Evolutionary conservation across 1,284 basidiomycete genomes (phyloP), one percentile per base, ranked within the genome.

Genomic region (Stereum hirsutum): DNA sequence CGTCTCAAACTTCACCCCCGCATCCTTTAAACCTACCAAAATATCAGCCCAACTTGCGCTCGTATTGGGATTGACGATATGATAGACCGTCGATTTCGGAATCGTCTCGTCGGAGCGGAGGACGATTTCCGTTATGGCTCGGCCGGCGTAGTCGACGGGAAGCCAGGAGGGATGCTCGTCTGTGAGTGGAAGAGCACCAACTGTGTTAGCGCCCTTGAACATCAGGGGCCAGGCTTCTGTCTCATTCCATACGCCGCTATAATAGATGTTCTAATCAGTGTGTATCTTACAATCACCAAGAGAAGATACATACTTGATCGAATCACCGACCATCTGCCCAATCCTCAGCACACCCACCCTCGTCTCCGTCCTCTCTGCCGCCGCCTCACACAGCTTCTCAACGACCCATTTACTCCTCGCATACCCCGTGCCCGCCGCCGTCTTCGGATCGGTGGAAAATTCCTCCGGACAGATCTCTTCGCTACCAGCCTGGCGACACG

Each of bases 341-440:
- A 31, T 31, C 12, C 28, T 11, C 28, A 31, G 15, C 12, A 31
- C 28, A 4, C 28, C 28, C 12, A 31, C 28, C 12, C 15, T 31
- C 12, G 15, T 31, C n/a, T 39, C 14, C 1, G 34, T 36, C 4
- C 20, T 12, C 19, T 21, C 5, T 50, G 53, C 60, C 25, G 62
- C 69, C 31, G 58, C 54, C 49, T 72, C 62, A 50, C 72, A 72
- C 0, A 81, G 44, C 51, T 72, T 73, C 61, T 82, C 79, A 0
- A 69, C 71, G 1, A 80, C 72, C 76, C 78, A 81, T 54, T 82
- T 82, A 42, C 59, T 66, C 41, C 69, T 55, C 5, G 73, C 78
- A 50, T 81, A 81, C 20, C 78, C 78, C 43, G 76, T 72, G 3
- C 57, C 56, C 7, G 64, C 65, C 0, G 71, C 69, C 25, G 62